A percentile compares a stretch with the other conserved stretches of the same genome.
Conservation (phyloP, 1,284 basidiomycete species). For the Mycena citricolor region DNA sequence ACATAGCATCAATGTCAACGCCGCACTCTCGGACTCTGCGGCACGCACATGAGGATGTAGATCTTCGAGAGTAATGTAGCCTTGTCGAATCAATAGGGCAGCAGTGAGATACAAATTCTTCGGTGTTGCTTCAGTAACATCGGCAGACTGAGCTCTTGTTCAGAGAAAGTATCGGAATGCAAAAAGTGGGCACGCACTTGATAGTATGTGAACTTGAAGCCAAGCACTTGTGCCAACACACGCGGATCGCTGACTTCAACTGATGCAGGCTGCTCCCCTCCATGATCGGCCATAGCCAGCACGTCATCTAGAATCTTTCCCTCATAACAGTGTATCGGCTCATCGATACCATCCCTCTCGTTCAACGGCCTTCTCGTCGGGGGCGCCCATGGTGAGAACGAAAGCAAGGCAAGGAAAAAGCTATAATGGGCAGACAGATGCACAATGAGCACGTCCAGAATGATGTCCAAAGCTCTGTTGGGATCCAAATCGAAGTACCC, state of each 20-base stretch:
- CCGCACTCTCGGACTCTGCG: too few relatives aligned
- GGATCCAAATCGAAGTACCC: conserved; percentile 97
- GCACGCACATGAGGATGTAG: conserved; percentile 79
- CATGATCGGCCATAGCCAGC: conserved; percentile 49
- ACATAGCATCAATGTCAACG: too few relatives aligned
- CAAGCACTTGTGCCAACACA: conserved; percentile 88
- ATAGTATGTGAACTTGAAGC: conserved; percentile 94
- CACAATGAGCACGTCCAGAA: conserved; percentile 87
- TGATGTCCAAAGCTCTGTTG: conserved; percentile 89
- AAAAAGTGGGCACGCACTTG: conserved; percentile 53
- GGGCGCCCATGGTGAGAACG: conserved; percentile 79
- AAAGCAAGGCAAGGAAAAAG: conserved; percentile 90
- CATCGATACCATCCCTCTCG: conserved; percentile 34
- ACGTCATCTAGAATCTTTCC: conserved; percentile 69
- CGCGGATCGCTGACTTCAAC: conserved; percentile 54
- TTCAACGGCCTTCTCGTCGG: conserved; percentile 37
- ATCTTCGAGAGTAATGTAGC: conserved; percentile 83
- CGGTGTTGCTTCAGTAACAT: conserved; percentile 61
- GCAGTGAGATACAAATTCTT: conserved; percentile 79
- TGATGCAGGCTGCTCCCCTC: too few relatives aligned
- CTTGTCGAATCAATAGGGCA: conserved; percentile 87
- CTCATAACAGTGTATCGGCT: conserved; percentile 43
- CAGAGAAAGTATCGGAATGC: conserved; percentile 22
- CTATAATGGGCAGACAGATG: conserved; percentile 82
- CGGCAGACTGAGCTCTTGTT: conserved; percentile 60